phyloP scores from a whole-genome alignment of 495 filamentous ascomycete species.

The Podospora tetraspora region DNA sequence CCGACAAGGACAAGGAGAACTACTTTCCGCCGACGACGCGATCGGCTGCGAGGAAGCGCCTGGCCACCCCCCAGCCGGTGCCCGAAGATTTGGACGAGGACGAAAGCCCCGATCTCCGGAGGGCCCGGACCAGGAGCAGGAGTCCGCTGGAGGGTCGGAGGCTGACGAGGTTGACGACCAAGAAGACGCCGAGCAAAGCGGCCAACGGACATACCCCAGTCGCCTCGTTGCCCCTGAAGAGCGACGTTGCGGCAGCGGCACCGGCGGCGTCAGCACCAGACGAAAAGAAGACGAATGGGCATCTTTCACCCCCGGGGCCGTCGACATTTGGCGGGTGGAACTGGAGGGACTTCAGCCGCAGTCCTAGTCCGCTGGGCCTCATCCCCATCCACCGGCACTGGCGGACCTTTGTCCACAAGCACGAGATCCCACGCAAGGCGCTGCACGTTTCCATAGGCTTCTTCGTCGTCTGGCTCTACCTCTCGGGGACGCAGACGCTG shows the following conservation, averaged over 20 bases:
- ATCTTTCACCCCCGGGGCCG: conserved; percentile 61
- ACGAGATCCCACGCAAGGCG: conserved; percentile 70
- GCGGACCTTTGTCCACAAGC: conserved; percentile 66
- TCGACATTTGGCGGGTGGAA: conserved; percentile 47
- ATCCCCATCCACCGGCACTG: conserved; percentile 87
- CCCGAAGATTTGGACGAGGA: conserved; percentile 35
- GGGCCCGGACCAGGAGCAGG: conserved; percentile 45
- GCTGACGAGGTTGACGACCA: conserved; percentile 42
- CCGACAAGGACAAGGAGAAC: conserved; percentile 42
- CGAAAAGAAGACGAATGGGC: conserved; percentile 50
- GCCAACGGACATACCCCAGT: conserved; percentile 22
- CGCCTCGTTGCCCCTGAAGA: conserved; percentile 4
- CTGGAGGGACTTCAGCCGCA: conserved; percentile 79
- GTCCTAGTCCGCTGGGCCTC: conserved; percentile 83
- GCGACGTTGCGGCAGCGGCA: not conserved
- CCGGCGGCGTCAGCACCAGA: not conserved
- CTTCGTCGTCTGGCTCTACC: conserved; percentile 77
- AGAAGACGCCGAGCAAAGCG: conserved; percentile 24
- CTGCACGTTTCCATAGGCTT: conserved; percentile 95
- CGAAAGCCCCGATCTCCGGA: conserved; percentile 37
- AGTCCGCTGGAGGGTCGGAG: conserved; percentile 49
- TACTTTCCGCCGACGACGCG: conserved; percentile 62
- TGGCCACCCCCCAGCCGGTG: conserved; percentile 37
- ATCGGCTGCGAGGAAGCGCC: conserved; percentile 53
- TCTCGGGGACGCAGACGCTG: conserved; percentile 62